A percentile compares a stretch with the other conserved stretches of the same genome.
These are phyloP conservation scores for Fusarium pseudocircinatum DNA, from an alignment of 2,329 filamentous ascomycete species.

Conservation along the genomic window DNA sequence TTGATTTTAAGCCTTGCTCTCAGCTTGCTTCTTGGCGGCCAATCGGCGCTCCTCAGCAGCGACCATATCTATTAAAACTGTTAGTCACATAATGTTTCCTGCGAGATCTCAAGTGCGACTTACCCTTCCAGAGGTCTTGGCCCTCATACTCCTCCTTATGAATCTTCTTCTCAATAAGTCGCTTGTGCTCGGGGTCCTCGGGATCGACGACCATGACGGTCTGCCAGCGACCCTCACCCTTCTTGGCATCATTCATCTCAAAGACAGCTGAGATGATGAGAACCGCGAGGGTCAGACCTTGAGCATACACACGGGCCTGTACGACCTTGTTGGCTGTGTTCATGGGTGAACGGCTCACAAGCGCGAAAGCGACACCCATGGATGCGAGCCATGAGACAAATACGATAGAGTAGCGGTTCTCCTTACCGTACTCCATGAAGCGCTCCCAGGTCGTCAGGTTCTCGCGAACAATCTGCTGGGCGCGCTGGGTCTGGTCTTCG, in stretches of 20 bases:
- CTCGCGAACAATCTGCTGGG: conserved; percentile 63
- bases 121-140: conserved; percentile 93
- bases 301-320: conserved; percentile 93
- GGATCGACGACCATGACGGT: conserved; percentile 84
- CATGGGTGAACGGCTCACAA: conserved; percentile 82
- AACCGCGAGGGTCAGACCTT: conserved; percentile 86
- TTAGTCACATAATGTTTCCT: conserved; percentile 11
- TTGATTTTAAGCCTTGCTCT: conserved; percentile 35
- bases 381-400: conserved; percentile 82
- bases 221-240: conserved; percentile 82
- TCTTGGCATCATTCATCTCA: conserved; percentile 80
- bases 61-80: conserved; percentile 73
- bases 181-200: conserved; percentile 83
- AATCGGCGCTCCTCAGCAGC: conserved; percentile 77
- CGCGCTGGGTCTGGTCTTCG: conserved; percentile 69
- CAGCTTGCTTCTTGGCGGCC: conserved; percentile 50
- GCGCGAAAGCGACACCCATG: conserved; percentile 77
- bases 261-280: conserved; percentile 84
- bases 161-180: conserved; percentile 85
- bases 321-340: conserved; percentile 86
- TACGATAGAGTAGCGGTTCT: conserved; percentile 89
- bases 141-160: conserved; percentile 88
- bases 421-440: conserved; percentile 76
- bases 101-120: conserved; percentile 38
- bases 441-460: conserved; percentile 67